Evolutionary conservation across 2,329 filamentous ascomycete genomes (phyloP).

Genomic region (Ustilaginoidea virens): DNA sequence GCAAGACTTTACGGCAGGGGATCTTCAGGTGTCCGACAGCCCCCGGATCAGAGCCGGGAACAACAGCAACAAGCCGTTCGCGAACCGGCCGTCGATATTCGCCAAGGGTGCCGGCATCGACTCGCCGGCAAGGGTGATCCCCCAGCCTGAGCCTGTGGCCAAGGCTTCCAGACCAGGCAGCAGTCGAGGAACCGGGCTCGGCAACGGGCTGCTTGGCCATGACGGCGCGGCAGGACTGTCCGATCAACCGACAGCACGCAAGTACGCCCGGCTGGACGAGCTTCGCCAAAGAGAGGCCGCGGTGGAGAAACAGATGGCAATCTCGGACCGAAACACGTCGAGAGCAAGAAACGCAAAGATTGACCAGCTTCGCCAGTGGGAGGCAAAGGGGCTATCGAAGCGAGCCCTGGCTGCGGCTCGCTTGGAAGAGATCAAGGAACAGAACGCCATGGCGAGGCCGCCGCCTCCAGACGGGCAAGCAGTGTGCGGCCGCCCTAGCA

Average conservation of each 20-base stretch:
- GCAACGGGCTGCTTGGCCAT: too few relatives aligned
- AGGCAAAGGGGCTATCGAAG: conserved; percentile 27
- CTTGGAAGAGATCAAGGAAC: conserved; percentile 36
- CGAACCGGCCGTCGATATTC: conserved; percentile 15
- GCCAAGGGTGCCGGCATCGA: conserved; percentile 15
- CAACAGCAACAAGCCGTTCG: conserved; percentile 18
- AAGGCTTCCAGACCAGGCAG: too few relatives aligned
- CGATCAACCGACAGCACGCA: conserved; percentile 6
- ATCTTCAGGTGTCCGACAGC: conserved; percentile 39
- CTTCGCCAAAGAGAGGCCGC: conserved; percentile 18
- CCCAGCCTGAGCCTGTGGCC: conserved; percentile 11
- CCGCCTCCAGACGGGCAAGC: conserved; percentile 23
- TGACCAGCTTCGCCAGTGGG: conserved; percentile 30
- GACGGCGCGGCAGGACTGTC: conserved; percentile 2
- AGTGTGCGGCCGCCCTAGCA: background rate
- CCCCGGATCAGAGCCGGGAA: conserved; percentile 29
- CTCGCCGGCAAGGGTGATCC: conserved; percentile 12
- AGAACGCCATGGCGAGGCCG: conserved; percentile 29
- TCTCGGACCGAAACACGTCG: conserved; percentile 14
- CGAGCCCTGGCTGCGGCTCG: conserved; percentile 31
- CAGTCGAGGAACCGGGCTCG: too few relatives aligned
- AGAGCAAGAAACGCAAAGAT: conserved; percentile 27
- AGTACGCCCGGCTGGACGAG: conserved; percentile 20
- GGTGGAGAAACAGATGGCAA: conserved; percentile 17
- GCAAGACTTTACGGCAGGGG: conserved; percentile 40